These are phyloP conservation scores for Rhizopogon roseolus DNA, from an alignment of 768 basidiomycete species.

Conservation along the genomic window DNA sequence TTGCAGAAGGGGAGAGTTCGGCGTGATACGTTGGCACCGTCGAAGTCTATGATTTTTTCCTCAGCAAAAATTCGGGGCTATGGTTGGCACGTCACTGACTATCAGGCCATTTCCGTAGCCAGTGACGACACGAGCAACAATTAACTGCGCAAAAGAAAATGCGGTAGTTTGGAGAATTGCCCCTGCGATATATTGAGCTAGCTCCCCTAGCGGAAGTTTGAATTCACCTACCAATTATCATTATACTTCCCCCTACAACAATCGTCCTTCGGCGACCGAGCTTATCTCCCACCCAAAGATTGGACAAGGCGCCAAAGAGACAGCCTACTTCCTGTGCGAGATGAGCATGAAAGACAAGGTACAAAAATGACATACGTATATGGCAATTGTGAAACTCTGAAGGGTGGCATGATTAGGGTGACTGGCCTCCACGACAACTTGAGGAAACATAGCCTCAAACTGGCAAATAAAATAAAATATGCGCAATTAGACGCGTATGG, in stretches of 20 bases:
- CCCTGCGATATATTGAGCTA: neutral
- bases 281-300: conserved; percentile 35
- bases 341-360: neutral
- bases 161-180: conserved; percentile 35
- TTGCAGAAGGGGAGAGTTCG: conserved; percentile 39
- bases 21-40: conserved; percentile 41
- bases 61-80: neutral
- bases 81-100: conserved; percentile 11
- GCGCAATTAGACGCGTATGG: neutral
- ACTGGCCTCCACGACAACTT: conserved; percentile 24
- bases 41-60: conserved; percentile 27
- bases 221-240: conserved; percentile 30
- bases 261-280: conserved; percentile 37
- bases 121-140: conserved; percentile 35
- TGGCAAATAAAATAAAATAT: conserved; percentile 4
- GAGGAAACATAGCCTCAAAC: conserved; percentile 36
- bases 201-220: neutral
- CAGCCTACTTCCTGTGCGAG: conserved; percentile 38
- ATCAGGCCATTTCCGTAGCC: conserved; percentile 38
- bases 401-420: conserved; percentile 29
- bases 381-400: conserved; percentile 34
- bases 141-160: conserved; percentile 34
- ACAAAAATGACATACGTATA: conserved; percentile 25
- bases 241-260: conserved; percentile 33
- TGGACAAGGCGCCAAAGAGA: conserved; percentile 37